Base-by-base conservation (phyloP, 2,329 filamentous ascomycete genomes). In the Fusarium napiforme region DNA sequence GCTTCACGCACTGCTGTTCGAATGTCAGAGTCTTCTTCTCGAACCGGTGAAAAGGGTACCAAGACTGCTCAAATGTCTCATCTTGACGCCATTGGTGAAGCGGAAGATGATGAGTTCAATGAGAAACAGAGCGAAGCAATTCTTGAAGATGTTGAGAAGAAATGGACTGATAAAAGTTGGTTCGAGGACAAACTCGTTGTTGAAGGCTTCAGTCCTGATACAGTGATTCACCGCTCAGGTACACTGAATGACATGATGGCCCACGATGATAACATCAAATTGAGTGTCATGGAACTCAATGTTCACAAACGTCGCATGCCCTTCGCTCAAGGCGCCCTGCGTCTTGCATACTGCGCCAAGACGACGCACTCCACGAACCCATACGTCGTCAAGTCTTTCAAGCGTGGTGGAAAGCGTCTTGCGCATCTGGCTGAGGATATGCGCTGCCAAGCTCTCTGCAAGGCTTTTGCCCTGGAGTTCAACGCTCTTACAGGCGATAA, bases 401-500 rank as follows among this genome's bases (percentile, higher is more conserved):
- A 74, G 34, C 49, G 58, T 2, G 61, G 68, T 2, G 72, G 71
- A 7, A 74, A 69, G 46, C 56, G 61, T 3, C 72, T 83, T 2
- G 79, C 77, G 0, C 74, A 82, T 59, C 36, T 83, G 3, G 78
- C 74, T 5, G 82, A 84, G 55, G 82, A 83, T 55, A 83, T 84
- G 82, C 74, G 80, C n/a, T 71, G 71, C 7, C 83, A 83, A 60
- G 81, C 81, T 8, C 74, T 84, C 16, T 83, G 81, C 75, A 83
- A 83, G 46, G 80, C 81, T 0, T 84, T 84, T 52, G 83, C 83
- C 0, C 78, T 83, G 12, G 83, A 84, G 64, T 84, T 84, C 69
- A 84, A 84, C 63, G 67, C 66, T 4, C 60, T 84, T 4, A 43
- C 78, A 2, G 65, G 55, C 0, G 50, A 63, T 9, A 69, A 79